A percentile compares a stretch with the other conserved stretches of the same genome.
phyloP scores from a whole-genome alignment of 2,329 filamentous ascomycete species.

The Botrytis fabae region DNA sequence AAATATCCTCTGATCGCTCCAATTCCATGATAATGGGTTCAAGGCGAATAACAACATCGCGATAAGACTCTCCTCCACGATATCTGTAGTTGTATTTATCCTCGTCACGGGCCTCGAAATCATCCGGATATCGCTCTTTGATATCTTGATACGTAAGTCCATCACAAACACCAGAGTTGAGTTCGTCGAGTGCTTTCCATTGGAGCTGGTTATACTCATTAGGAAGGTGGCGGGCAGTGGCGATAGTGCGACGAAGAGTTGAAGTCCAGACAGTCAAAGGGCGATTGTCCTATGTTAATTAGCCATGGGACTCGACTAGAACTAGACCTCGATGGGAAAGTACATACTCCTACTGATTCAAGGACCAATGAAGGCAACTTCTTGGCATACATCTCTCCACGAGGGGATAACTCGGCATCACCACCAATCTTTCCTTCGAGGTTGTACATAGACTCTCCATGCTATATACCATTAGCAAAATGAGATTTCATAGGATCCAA shows the following conservation, averaged over 20 bases:
- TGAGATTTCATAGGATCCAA: background rate
- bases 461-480: slow-evolving; percentile 51
- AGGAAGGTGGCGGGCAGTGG: slow-evolving; percentile 82
- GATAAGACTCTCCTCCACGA: slow-evolving; percentile 90
- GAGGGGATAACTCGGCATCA: slow-evolving; percentile 80
- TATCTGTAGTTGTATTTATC: slow-evolving; percentile 99
- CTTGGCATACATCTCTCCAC: slow-evolving; percentile 83
- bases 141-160: slow-evolving; percentile 88
- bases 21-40: slow-evolving; percentile 99
- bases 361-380: slow-evolving; percentile 82
- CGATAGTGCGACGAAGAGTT: slow-evolving; percentile 80
- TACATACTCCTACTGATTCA: slow-evolving; percentile 78
- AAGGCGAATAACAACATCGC: slow-evolving; percentile 94
- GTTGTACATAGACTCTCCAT: slow-evolving; percentile 94
- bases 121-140: slow-evolving; percentile 84
- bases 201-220: slow-evolving; percentile 87
- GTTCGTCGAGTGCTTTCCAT: slow-evolving; percentile 97
- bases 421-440: slow-evolving; percentile 88
- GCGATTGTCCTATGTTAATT: slow-evolving; percentile 48
- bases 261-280: slow-evolving; percentile 75
- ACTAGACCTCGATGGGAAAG: slow-evolving; percentile 24
- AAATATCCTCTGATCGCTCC: slow-evolving; percentile 91
- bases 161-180: slow-evolving; percentile 95
- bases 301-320: slow-evolving; percentile 20
- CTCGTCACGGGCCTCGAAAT: slow-evolving; percentile 92